A percentile compares a stretch with the other conserved stretches of the same genome.
Conservation (phyloP, 2,329 filamentous ascomycete genomes). For the Diaporthe destruens region DNA sequence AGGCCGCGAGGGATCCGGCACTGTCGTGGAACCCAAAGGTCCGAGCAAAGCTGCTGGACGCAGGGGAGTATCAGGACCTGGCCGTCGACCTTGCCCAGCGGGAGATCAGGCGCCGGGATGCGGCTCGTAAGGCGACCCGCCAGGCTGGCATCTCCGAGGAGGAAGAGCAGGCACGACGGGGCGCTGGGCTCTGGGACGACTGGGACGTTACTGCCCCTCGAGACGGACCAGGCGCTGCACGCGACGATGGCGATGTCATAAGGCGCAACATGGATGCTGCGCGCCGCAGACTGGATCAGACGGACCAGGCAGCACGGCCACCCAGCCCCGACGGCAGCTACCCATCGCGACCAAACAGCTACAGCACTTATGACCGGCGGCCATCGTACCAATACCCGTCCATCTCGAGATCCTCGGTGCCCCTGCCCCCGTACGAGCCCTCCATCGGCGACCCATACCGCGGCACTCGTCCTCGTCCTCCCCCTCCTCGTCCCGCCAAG, state of each 20-base stretch:
- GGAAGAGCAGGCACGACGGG: conserved; percentile 68
- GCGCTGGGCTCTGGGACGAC: conserved; percentile 58
- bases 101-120: conserved; percentile 77
- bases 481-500: conserved; percentile 50
- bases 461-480: background rate
- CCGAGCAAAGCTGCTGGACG: conserved; percentile 72
- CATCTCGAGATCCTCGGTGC: conserved; percentile 63
- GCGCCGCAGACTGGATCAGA: conserved; percentile 59
- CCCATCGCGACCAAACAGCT: conserved; percentile 14
- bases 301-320: conserved; percentile 46
- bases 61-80: conserved; percentile 78
- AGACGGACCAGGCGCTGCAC: conserved; percentile 38
- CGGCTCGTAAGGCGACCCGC: conserved; percentile 67
- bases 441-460: conserved; percentile 15
- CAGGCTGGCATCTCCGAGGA: conserved; percentile 69
- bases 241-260: conserved; percentile 59
- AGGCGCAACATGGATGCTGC: conserved; percentile 67
- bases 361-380: conserved; percentile 31
- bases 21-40: conserved; percentile 58
- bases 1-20: conserved; percentile 71
- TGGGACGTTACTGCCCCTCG: conserved; percentile 52
- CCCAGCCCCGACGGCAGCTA: conserved; percentile 21
- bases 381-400: conserved; percentile 68
- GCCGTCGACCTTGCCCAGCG: conserved; percentile 81
- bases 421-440: conserved; percentile 60